Evolutionary conservation across 2,329 filamentous ascomycete species (phyloP).

Genomic region (Pyricularia sp.): DNA sequence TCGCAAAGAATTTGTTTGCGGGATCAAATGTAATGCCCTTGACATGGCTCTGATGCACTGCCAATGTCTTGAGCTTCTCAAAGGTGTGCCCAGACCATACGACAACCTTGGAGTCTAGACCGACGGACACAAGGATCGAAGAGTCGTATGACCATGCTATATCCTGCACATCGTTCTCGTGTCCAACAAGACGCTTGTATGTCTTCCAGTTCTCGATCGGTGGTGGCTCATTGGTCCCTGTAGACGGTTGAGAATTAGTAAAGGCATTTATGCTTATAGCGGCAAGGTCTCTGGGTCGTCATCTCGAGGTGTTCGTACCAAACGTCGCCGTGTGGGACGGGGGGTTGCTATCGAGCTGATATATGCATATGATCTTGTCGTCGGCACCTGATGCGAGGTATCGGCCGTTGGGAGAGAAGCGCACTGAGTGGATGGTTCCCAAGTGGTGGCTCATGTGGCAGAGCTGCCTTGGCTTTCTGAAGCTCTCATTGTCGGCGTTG

Average conservation of each 20-base stretch:
- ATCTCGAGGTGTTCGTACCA: constrained; percentile 41
- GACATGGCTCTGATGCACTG: constrained; percentile 92
- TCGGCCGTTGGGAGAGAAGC: constrained; percentile 90
- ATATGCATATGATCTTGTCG: constrained; percentile 98
- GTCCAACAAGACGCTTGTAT: constrained; percentile 82
- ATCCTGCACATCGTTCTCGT: constrained; percentile 98
- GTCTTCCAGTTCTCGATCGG: constrained; percentile 98
- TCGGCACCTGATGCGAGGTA: constrained; percentile 96
- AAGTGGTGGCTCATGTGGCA: constrained; percentile 98
- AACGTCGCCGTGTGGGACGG: constrained; percentile 71
- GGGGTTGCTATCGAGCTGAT: constrained; percentile 76
- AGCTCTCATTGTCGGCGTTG: constrained; percentile 63
- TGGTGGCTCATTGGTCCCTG: constrained; percentile 77
- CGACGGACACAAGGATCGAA: constrained; percentile 90
- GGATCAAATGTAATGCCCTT: constrained; percentile 98
- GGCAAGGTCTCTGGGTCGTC: background rate
- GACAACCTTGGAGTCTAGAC: constrained; percentile 93
- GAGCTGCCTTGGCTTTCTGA: constrained; percentile 77
- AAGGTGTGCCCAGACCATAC: constrained; percentile 98
- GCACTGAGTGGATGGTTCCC: constrained; percentile 92
- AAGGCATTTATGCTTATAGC: background rate
- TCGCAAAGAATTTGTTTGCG: constrained; percentile 98
- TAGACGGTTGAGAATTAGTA: constrained; percentile 10
- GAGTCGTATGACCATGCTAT: constrained; percentile 95
- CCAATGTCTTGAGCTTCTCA: constrained; percentile 90